Conservation (phyloP, 306 rosid genomes). For the Phaseolus lunatus region DNA sequence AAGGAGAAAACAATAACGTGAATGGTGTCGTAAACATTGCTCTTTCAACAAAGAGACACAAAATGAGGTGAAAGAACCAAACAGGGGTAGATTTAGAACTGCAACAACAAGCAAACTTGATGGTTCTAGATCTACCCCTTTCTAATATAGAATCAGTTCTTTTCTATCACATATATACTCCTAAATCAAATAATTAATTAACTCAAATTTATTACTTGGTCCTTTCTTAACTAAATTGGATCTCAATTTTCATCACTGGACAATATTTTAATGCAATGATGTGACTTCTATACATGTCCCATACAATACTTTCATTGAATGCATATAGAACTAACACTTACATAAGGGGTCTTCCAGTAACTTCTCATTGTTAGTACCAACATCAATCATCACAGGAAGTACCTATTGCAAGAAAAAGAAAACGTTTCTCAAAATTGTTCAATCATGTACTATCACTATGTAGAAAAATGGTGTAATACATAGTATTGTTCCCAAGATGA, state of each 20-base stretch:
- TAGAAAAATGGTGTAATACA: constrained; percentile 9
- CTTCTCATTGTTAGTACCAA: constrained; percentile 93
- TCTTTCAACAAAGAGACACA: too few relatives aligned
- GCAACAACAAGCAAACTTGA: too few relatives aligned
- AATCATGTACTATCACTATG: neutral
- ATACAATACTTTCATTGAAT: constrained; percentile 29
- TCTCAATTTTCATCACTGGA: neutral
- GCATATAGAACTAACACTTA: constrained; percentile 56
- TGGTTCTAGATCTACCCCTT: too few relatives aligned
- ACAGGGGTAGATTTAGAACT: too few relatives aligned
- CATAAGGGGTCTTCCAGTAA: constrained; percentile 83
- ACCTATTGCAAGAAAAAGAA: constrained; percentile 56
- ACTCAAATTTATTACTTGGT: neutral
- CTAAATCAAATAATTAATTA: neutral
- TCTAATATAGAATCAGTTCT: neutral
- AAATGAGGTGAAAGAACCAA: too few relatives aligned
- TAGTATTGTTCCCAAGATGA: neutral
- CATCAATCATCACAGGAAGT: constrained; percentile 99
- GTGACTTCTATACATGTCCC: constrained; percentile 21
- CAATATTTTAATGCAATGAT: constrained; percentile 23
- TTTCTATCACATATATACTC: neutral
- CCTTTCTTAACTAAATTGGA: neutral
- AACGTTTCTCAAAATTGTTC: neutral
- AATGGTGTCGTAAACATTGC: too few relatives aligned
- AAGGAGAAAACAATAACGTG: too few relatives aligned